Conservation (phyloP, 768 basidiomycete genomes). For the Mycena rebaudengoi region DNA sequence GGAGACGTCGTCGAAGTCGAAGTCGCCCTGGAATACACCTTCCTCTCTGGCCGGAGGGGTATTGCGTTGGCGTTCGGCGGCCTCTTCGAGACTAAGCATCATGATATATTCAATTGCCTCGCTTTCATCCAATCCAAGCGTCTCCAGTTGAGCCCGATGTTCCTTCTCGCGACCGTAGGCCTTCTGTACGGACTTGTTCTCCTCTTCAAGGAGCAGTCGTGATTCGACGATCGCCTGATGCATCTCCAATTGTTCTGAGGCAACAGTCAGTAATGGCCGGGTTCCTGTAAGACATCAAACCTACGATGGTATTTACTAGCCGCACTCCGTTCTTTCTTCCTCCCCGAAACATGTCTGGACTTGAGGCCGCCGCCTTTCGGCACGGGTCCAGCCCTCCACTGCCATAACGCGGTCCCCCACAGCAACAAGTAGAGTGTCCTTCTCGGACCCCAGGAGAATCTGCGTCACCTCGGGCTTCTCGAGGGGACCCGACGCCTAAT, state of each 20-base stretch:
- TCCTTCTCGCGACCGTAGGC: slow-evolving; percentile 60
- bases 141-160: slow-evolving; percentile 63
- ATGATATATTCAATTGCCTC: slow-evolving; percentile 84
- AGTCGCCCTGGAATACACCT: slow-evolving; percentile 66
- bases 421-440: slow-evolving; percentile 63
- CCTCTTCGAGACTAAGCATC: slow-evolving; percentile 88
- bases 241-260: slow-evolving; percentile 70
- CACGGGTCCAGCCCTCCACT: slow-evolving; percentile 69
- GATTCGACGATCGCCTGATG: slow-evolving; percentile 71
- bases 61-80: slow-evolving; percentile 35
- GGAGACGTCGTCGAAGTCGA: slow-evolving; percentile 48
- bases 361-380: slow-evolving; percentile 44
- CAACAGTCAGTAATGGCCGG: slow-evolving; percentile 10
- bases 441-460: slow-evolving; percentile 63
- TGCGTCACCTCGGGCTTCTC: slow-evolving; percentile 55
- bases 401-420: slow-evolving; percentile 71
- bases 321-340: slow-evolving; percentile 44
- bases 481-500: slow-evolving; percentile 27
- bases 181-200: slow-evolving; percentile 47
- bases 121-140: slow-evolving; percentile 75
- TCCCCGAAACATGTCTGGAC: slow-evolving; percentile 32
- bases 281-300: slow-evolving; percentile 27
- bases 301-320: slow-evolving; percentile 56
- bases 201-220: slow-evolving; percentile 57
- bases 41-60: slow-evolving; percentile 48